Evolutionary conservation across 2,329 filamentous ascomycete species (phyloP).

Genomic region (Sphaerostilbella broomeana): DNA sequence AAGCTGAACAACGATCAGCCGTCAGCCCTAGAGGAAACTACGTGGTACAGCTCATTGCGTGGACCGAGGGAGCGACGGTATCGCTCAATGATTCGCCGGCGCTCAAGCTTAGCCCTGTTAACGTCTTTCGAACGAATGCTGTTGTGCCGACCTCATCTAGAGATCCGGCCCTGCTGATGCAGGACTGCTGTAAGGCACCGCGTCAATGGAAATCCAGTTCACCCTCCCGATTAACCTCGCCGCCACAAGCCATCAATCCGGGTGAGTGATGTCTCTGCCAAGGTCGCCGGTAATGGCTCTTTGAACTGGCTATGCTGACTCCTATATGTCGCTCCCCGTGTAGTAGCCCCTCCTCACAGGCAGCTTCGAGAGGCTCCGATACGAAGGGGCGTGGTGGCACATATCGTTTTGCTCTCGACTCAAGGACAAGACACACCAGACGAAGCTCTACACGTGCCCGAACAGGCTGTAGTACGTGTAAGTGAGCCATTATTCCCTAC

Average conservation of each 20-base stretch:
- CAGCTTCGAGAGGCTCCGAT: conserved; percentile 5
- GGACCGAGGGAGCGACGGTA: no score
- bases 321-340: not conserved
- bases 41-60: no score
- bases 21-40: no score
- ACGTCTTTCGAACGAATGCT: no score
- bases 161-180: conserved; percentile 7
- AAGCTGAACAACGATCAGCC: no score
- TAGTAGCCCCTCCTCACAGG: conserved; percentile 1
- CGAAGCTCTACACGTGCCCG: conserved; percentile 33
- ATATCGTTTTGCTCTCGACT: conserved; percentile 33
- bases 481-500: conserved; percentile 17
- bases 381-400: conserved; percentile 22
- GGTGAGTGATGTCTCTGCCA: conserved; percentile 19
- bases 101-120: no score
- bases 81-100: no score
- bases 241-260: conserved; percentile 16
- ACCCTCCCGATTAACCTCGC: conserved; percentile 24
- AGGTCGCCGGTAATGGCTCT: no score
- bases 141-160: not conserved
- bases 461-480: conserved; percentile 33
- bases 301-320: not conserved
- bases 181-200: not conserved
- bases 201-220: conserved; percentile 34
- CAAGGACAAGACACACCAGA: conserved; percentile 31